Base-by-base conservation (phyloP, 257 asterid genomes). In the Nicotiana undulata region DNA sequence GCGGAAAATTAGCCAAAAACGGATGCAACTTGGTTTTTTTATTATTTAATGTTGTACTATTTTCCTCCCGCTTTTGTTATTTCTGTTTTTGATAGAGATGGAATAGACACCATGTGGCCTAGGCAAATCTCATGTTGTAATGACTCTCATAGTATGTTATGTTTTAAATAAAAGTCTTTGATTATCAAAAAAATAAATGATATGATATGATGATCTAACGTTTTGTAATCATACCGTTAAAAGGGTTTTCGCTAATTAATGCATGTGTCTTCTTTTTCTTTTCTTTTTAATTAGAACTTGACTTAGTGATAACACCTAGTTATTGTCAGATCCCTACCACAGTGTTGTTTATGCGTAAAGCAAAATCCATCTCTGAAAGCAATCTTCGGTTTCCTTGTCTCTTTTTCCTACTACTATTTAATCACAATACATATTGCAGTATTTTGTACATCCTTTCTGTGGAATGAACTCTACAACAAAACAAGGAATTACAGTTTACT, bases 261-360 rank as follows among this genome's bases (percentile, higher is more conserved):
- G 20, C 29, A 44, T 63, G 18, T 52, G 2, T n/a, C 17, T 75
- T 81, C 9, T 6, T 55, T 55, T 3, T 49, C 55, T 49, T 49
- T 49, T 49, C 15, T 11, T 49, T 51, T 16, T 53, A 53, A 16
- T 84, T 17, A 56, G 13, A 29, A 76, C 31, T 29, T 29, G 28
- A 58, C 3, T n/a, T n/a, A 3, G 9, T 58, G n/a, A 37, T 15
- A 80, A 52, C 55, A 37, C 10, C 52, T 65, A 40, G 84, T 81
- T 56, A 63, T 84, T 82, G 81, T 81, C 24, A 56, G 72, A 63
- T 70, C 81, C 92, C 90, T 84, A 89, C 83, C 90, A 84, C 17
- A 85, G 53, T 86, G 52, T 75, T 81, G 88, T 82, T 85, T 74
- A 85, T 83, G 92, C 98, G 89, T 93, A 83, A 90, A 90, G 94